Conservation (phyloP, 805 yeast species). For the Lipomyces lipofer region DNA sequence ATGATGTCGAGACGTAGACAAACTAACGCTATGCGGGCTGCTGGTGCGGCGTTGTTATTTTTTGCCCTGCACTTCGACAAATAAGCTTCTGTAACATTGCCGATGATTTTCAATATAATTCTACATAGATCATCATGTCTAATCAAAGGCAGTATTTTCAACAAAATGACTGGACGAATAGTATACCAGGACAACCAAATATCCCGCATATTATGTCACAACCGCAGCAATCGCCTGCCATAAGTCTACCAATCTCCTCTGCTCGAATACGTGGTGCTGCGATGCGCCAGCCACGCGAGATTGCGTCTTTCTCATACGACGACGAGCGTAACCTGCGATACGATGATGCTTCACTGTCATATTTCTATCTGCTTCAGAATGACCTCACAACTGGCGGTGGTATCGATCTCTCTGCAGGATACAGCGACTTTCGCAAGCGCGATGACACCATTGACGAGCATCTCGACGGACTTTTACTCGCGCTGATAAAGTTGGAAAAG, state of each 20-base stretch:
- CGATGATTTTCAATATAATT: too few species aligned
- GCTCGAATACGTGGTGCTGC: slow-evolving; percentile 47
- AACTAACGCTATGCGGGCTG: too few species aligned
- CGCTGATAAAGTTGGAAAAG: slow-evolving; percentile 59
- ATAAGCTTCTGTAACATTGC: too few species aligned
- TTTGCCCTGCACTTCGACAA: too few species aligned
- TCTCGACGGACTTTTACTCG: slow-evolving; percentile 57
- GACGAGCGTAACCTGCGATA: slow-evolving; percentile 45
- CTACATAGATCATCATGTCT: too few species aligned
- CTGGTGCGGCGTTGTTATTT: too few species aligned
- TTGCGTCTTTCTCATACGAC: slow-evolving; percentile 66
- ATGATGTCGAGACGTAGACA: too few species aligned
- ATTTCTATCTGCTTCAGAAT: slow-evolving; percentile 78
- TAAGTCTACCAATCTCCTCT: slow-evolving; percentile 11
- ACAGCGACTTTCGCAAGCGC: slow-evolving; percentile 55
- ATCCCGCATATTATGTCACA: too few species aligned
- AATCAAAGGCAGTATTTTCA: too few species aligned
- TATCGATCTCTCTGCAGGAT: slow-evolving; percentile 67
- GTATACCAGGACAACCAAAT: too few species aligned
- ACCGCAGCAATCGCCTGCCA: slow-evolving; percentile 3
- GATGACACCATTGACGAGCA: slow-evolving; percentile 52
- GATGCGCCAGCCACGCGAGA: slow-evolving; percentile 82
- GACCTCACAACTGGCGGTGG: slow-evolving; percentile 48
- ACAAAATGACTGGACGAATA: slow-evolving; percentile 8
- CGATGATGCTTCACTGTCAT: slow-evolving; percentile 59